A percentile compares a stretch with the other conserved stretches of the same genome.
Evolutionary conservation across 169 alveolate species (phyloP).

Genomic region (Plasmodium fragile): DNA sequence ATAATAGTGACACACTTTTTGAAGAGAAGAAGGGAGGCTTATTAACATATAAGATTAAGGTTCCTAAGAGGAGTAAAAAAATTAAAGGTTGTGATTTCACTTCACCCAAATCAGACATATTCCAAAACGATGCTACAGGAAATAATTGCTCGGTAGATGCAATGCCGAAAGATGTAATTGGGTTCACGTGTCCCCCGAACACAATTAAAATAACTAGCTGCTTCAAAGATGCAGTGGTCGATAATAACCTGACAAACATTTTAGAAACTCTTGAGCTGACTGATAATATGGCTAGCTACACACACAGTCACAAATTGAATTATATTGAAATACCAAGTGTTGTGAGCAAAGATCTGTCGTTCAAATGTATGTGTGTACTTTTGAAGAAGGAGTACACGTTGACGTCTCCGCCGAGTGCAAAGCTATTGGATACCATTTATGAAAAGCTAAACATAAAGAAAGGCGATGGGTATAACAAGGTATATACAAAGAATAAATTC

Average conservation of each 20-base stretch:
- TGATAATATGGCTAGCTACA: conserved; percentile 9
- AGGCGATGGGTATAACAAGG: neutral
- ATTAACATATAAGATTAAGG: neutral
- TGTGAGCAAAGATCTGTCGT: neutral
- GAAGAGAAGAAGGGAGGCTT: conserved; percentile 18
- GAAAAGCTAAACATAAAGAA: conserved; percentile 14
- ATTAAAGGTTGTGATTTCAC: conserved; percentile 51
- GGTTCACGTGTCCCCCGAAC: conserved; percentile 48
- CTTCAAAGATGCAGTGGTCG: conserved; percentile 33
- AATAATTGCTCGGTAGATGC: conserved; percentile 33
- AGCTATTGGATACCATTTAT: neutral
- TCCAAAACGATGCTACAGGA: neutral
- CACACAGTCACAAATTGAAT: conserved; percentile 18
- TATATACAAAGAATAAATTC: neutral
- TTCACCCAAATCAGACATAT: neutral
- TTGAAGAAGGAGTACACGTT: conserved; percentile 17
- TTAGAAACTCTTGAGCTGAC: neutral
- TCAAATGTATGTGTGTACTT: conserved; percentile 49
- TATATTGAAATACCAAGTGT: conserved; percentile 45
- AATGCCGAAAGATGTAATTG: conserved; percentile 38
- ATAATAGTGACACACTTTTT: conserved; percentile 1
- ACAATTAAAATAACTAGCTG: conserved; percentile 51
- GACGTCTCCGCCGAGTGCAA: conserved; percentile 1
- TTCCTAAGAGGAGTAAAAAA: conserved; percentile 35
- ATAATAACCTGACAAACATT: conserved; percentile 1